Evolutionary conservation across 768 basidiomycete genomes (phyloP).

Genomic region (Rhodotorula paludigena): DNA sequence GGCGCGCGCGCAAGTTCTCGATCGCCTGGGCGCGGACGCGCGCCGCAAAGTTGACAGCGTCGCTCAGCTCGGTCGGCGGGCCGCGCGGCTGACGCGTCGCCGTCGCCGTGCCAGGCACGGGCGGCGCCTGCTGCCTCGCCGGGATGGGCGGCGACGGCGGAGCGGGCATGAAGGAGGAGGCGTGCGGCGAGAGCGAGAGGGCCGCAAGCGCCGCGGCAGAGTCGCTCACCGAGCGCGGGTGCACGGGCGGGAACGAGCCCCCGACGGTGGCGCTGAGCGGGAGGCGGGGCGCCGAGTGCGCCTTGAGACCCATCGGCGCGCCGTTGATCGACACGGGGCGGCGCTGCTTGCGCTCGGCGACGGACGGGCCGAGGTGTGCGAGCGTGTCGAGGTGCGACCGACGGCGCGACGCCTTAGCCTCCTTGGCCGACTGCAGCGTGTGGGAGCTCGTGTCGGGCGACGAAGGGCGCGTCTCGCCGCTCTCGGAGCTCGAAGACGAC

Average conservation of each 20-base stretch:
- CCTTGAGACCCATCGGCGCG: not conserved
- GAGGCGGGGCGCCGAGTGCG: not conserved
- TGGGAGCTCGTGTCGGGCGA: slow-evolving; percentile 1
- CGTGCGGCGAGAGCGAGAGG: not conserved
- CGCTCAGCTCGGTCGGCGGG: slow-evolving; percentile 20
- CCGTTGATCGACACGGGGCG: not conserved
- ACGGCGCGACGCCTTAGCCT: slow-evolving; percentile 8
- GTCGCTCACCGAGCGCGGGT: not conserved
- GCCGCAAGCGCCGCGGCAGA: not conserved
- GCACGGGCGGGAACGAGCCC: not conserved
- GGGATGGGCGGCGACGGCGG: not conserved
- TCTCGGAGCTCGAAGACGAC: slow-evolving; percentile 20
- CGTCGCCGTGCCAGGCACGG: slow-evolving; percentile 14
- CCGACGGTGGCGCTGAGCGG: too few species aligned
- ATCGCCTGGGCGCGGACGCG: not conserved
- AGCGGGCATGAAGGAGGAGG: not conserved
- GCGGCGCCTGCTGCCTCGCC: not conserved
- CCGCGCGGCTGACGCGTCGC: slow-evolving; percentile 21
- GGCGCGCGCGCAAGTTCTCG: not conserved
- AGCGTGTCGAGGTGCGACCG: slow-evolving; percentile 22
- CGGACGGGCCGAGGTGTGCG: slow-evolving; percentile 4
- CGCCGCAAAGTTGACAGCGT: not conserved
- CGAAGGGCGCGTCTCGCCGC: slow-evolving; percentile 26
- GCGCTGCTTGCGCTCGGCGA: not conserved
- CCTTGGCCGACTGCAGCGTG: not conserved